These are phyloP conservation scores for Dioscorea dumetorum DNA, from an alignment of 106 monocot species.

Conservation along the genomic window DNA sequence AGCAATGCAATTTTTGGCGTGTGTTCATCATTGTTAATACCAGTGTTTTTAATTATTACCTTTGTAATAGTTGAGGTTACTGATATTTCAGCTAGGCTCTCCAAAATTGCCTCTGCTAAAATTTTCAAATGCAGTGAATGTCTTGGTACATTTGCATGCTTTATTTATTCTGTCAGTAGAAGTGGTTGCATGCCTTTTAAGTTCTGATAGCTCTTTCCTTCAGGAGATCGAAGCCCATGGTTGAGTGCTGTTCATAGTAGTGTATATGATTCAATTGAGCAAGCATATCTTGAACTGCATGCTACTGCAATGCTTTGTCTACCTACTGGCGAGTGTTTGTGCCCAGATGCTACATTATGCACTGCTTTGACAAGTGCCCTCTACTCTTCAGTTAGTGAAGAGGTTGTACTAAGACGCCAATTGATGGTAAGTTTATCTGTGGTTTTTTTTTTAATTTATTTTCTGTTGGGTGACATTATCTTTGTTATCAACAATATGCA, in stretches of 20 bases:
- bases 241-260: conserved; percentile 36
- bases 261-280: conserved; percentile 28
- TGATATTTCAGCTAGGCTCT: too few species aligned
- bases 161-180: too few species aligned
- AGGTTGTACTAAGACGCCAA: conserved; percentile 64
- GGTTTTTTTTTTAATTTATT: conserved; percentile 1
- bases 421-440: conserved; percentile 45
- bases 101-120: too few species aligned
- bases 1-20: too few species aligned
- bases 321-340: conserved; percentile 86
- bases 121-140: too few species aligned
- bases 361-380: conserved; percentile 86
- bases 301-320: conserved; percentile 83
- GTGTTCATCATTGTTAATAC: too few species aligned
- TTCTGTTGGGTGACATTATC: too few species aligned
- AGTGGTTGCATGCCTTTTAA: too few species aligned
- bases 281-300: conserved; percentile 63
- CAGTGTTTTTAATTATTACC: too few species aligned
- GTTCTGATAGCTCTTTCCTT: background rate
- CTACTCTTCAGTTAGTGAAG: conserved; percentile 72
- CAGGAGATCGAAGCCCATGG: conserved; percentile 75
- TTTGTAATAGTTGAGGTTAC: too few species aligned
- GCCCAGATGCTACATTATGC: conserved; percentile 86
- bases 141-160: too few species aligned
- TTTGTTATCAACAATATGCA: too few species aligned